These are phyloP conservation scores for Nigrospora osmanthi DNA, from an alignment of 2,329 filamentous ascomycete genomes.

Conservation along the genomic window DNA sequence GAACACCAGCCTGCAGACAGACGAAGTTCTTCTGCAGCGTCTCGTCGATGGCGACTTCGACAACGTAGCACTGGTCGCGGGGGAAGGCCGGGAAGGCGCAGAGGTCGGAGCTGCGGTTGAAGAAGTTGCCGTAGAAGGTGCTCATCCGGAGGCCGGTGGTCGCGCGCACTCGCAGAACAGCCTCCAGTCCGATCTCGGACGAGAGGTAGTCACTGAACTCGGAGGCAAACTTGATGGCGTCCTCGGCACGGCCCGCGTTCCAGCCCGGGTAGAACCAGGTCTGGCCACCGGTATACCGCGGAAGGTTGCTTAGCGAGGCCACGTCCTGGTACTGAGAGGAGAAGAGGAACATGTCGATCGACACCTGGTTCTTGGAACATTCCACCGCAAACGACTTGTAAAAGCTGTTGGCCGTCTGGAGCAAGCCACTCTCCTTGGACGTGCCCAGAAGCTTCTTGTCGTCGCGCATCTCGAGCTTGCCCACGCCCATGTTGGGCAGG, in stretches of 20 bases:
- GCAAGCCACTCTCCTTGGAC: slow-evolving; percentile 76
- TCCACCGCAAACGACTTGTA: slow-evolving; percentile 99
- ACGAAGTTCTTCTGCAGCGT: slow-evolving; percentile 85
- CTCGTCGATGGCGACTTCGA: slow-evolving; percentile 97
- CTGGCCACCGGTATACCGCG: slow-evolving; percentile 92
- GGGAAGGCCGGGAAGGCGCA: slow-evolving; percentile 98
- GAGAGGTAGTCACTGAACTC: slow-evolving; percentile 98
- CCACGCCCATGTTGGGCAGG: slow-evolving; percentile 81
- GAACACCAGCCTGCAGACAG: slow-evolving; percentile 86
- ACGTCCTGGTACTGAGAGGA: slow-evolving; percentile 96
- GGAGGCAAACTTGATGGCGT: slow-evolving; percentile 94
- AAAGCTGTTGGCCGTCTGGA: slow-evolving; percentile 92
- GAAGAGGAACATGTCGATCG: slow-evolving; percentile 97
- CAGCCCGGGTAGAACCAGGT: slow-evolving; percentile 98
- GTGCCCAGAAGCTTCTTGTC: slow-evolving; percentile 95
- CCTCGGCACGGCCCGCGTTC: slow-evolving; percentile 88
- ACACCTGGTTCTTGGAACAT: slow-evolving; percentile 98
- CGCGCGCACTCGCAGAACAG: slow-evolving; percentile 88
- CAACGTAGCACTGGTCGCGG: slow-evolving; percentile 92
- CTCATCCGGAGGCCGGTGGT: slow-evolving; percentile 94
- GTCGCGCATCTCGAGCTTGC: slow-evolving; percentile 86
- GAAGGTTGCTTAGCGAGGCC: slow-evolving; percentile 89
- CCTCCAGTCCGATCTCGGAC: slow-evolving; percentile 90
- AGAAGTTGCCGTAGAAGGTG: slow-evolving; percentile 99
- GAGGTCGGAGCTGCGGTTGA: slow-evolving; percentile 94